These are phyloP conservation scores for Apophysomyces ossiformis DNA, from an alignment of 371 early-diverging fungal genomes.

Conservation along the genomic window DNA sequence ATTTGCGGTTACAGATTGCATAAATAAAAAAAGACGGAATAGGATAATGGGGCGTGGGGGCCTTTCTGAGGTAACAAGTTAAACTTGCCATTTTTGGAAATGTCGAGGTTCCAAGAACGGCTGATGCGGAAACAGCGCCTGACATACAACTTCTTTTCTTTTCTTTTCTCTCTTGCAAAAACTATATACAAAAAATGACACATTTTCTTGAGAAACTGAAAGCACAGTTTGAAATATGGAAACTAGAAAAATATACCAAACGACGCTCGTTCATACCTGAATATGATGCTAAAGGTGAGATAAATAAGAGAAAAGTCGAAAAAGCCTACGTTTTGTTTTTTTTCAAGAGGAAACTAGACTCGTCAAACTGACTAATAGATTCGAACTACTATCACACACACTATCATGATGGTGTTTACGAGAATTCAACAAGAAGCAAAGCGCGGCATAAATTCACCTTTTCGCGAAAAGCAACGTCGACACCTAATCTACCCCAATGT, in stretches of 20 bases:
- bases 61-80: too few species aligned
- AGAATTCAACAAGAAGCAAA: slow-evolving; percentile 25
- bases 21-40: too few species aligned
- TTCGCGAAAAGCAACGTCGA: slow-evolving; percentile 1
- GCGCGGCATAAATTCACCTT: background rate
- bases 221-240: slow-evolving; percentile 58
- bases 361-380: slow-evolving; percentile 27
- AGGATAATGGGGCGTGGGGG: too few species aligned
- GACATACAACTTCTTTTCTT: too few species aligned
- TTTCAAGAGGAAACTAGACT: background rate
- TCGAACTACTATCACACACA: slow-evolving; percentile 59
- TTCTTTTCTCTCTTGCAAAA: too few species aligned
- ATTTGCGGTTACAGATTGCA: too few species aligned
- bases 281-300: slow-evolving; percentile 48
- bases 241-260: slow-evolving; percentile 56
- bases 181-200: slow-evolving; percentile 32
- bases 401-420: slow-evolving; percentile 67
- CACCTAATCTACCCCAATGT: slow-evolving; percentile 22
- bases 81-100: too few species aligned
- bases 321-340: slow-evolving; percentile 19
- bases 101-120: too few species aligned
- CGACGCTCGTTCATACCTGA: slow-evolving; percentile 52
- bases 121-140: too few species aligned
- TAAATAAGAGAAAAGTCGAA: background rate
- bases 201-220: slow-evolving; percentile 56